Evolutionary conservation across 2,329 filamentous ascomycete genomes (phyloP), one percentile per base, ranked within the genome.

Genomic region (Blastomyces parvus): DNA sequence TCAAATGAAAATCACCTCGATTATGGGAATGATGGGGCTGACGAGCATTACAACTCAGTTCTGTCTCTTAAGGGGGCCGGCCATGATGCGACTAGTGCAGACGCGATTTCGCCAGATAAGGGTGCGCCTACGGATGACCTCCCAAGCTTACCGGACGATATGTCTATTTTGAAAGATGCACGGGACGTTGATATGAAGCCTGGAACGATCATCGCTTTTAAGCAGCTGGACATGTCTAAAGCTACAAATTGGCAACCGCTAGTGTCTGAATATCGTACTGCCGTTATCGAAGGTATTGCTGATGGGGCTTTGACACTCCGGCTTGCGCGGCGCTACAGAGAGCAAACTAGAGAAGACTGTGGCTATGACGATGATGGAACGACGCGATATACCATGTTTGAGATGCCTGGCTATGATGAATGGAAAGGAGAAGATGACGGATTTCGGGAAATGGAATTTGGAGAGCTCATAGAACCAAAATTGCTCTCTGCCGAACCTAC

Each of bases 331-430:
- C 83, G 89, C 36, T 89, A 95, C 70, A 79, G 87, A 58, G 74
- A 81, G 5, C 81, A 83, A 62, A 64, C 55, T 3, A 48, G 50
- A 40, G 72, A 86, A 66, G 87, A 83, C 69, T 86, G 86, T 67
- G 86, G 93, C 68, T 81, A 85, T 13, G 76, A 82, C 48, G 87
- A 88, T 0, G 91, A 90, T 0, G 38, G 19, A 36, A 80, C 88
- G 65, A 83, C 90, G 11, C 75, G 90, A 11, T 96, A 93, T 69
- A 86, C 83, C 66, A 89, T 86, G 64, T 94, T 95, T 67, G 90
- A 95, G 69, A 86, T 86, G 68, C 87, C 88, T 0, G 82, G 86
- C 7, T 84, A 85, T 13, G 85, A 84, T 14, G 83, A 83, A 0
- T 80, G 81, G 17, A 79, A 79, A 11, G 76, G 74, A 2, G 77